Percentiles rank a stretch among this genome's conserved stretches.
Conservation (phyloP, 176 grass and related monocot species). For the Stipa capillata region DNA sequence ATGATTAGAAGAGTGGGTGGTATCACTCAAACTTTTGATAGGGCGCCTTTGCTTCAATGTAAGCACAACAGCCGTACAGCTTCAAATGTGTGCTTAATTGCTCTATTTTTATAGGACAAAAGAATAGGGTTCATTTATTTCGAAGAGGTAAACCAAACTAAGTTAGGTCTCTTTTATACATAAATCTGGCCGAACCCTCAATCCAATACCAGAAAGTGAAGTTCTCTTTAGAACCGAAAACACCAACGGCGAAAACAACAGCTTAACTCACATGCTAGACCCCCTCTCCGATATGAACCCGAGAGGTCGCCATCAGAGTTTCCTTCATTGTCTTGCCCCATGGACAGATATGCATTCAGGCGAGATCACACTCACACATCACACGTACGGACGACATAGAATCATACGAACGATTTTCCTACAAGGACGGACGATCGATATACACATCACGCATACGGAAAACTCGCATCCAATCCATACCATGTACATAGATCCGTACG, state of each 20-base stretch:
- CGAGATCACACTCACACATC: not conserved
- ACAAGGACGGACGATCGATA: not conserved
- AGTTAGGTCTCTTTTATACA: not conserved
- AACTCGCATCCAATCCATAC: not conserved
- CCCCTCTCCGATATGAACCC: not conserved
- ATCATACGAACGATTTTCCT: not conserved
- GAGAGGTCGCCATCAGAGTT: slow-evolving; percentile 10
- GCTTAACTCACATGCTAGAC: slow-evolving; percentile 9
- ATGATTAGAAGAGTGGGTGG: not conserved
- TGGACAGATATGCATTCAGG: not conserved
- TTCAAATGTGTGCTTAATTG: no score
- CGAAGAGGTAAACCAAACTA: not conserved
- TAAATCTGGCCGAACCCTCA: not conserved
- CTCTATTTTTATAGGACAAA: not conserved
- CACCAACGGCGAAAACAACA: slow-evolving; percentile 18
- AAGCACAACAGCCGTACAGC: not conserved
- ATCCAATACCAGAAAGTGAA: not conserved
- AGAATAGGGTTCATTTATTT: not conserved
- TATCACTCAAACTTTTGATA: not conserved
- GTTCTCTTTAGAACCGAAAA: slow-evolving; percentile 17
- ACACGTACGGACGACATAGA: not conserved
- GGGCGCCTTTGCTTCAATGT: not conserved
- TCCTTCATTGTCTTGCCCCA: not conserved
- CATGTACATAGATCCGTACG: no score
- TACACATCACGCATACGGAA: not conserved